Conservation (phyloP, 148 eudicot species). For the Diospyros lotus region DNA sequence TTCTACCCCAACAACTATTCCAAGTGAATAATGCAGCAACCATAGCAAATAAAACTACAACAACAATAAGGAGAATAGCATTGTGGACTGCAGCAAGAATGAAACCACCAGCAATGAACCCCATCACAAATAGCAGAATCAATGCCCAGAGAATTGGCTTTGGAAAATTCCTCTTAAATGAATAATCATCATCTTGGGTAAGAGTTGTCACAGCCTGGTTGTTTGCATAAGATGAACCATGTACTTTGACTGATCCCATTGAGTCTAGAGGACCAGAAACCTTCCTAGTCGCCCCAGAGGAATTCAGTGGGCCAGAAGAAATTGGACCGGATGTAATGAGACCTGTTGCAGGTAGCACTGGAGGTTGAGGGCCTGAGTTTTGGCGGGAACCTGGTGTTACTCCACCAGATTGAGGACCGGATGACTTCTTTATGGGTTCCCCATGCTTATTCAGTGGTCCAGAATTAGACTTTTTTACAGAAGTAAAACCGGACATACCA, state of each 20-base stretch:
- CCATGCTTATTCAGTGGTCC: constrained; percentile 84
- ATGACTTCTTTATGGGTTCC: constrained; percentile 44
- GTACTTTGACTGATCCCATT: constrained; percentile 50
- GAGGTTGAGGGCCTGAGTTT: constrained; percentile 74
- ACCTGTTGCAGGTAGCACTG: constrained; percentile 83
- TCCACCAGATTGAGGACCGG: constrained; percentile 52
- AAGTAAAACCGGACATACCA: constrained; percentile 50
- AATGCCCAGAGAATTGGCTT: constrained; percentile 75
- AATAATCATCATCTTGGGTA: constrained; percentile 62
- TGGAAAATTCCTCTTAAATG: constrained; percentile 76
- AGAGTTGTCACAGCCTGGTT: constrained; percentile 90
- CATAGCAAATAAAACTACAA: constrained; percentile 59
- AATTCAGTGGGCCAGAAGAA: constrained; percentile 82
- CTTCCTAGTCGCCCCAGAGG: constrained; percentile 80
- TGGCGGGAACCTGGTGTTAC: constrained; percentile 34
- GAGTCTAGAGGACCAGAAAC: constrained; percentile 77
- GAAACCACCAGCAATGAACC: constrained; percentile 91
- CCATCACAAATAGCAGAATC: constrained; percentile 84
- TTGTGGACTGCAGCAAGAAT: constrained; percentile 88
- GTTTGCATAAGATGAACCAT: constrained; percentile 46
- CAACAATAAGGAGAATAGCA: constrained; percentile 79
- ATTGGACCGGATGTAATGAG: constrained; percentile 91
- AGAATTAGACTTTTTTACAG: constrained; percentile 76
- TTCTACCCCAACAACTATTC: constrained; percentile 77
- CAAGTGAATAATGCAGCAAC: constrained; percentile 75